These are phyloP conservation scores for Sphaerulina populicola DNA, from an alignment of 2,329 filamentous ascomycete species.

Conservation along the genomic window DNA sequence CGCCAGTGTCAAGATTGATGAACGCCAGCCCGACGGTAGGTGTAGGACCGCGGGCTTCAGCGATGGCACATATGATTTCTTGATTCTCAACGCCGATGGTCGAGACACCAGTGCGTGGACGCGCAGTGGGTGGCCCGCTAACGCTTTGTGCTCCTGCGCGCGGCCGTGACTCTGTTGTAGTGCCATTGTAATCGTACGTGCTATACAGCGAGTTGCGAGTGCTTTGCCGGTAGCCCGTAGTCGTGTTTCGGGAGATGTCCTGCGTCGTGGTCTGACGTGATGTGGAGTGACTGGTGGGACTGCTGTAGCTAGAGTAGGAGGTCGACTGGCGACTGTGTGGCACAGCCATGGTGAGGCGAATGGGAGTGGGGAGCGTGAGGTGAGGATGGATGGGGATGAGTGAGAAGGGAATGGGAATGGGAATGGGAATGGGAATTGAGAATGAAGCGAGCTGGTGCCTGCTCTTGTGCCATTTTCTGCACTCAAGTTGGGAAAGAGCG, in stretches of 20 bases:
- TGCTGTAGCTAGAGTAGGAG: conserved; percentile 4
- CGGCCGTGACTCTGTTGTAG: conserved; percentile 20
- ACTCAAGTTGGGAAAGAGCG: no score
- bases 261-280: conserved; percentile 1
- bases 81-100: conserved; percentile 53
- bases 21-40: conserved; percentile 74
- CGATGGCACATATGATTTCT: conserved; percentile 78
- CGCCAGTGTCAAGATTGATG: conserved; percentile 75
- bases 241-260: not conserved
- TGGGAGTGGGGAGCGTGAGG: not conserved
- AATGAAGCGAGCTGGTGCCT: no score
- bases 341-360: not conserved
- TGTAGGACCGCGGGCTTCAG: conserved; percentile 77
- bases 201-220: conserved; percentile 11
- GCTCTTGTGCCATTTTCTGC: no score
- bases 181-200: conserved; percentile 20
- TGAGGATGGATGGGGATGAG: not conserved
- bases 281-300: not conserved
- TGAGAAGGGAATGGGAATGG: no score
- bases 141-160: conserved; percentile 20
- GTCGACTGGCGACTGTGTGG: conserved; percentile 4
- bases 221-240: conserved; percentile 4
- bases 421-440: no score
- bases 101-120: conserved; percentile 49
- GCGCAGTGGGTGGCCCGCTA: conserved; percentile 27